Evolutionary conservation across 108 stramenopile species (phyloP), one percentile per base, ranked within the genome.

Genomic region (Epithemia pelagica): DNA sequence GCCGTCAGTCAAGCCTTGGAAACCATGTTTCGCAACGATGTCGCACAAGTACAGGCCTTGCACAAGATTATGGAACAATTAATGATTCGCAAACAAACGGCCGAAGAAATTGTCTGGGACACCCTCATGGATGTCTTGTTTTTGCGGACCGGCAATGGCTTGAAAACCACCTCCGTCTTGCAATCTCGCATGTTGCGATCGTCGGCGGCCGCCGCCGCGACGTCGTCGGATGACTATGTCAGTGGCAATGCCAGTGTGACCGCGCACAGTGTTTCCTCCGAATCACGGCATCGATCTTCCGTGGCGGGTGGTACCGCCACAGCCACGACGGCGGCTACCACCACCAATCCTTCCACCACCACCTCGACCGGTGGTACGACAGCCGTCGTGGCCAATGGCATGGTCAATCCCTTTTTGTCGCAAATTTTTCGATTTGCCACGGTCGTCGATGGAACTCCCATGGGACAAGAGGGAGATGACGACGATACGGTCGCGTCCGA

Each of bases 101-200:
- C 88, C 0, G 91, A 89, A 73, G 88, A 92, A 67, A 83, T 92
- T 46, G 66, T 92, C 30, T 92, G 91, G 91, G 88, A 86, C 19
- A 83, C 83, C 10, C 60, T 89, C 5, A 58, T 63, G 61, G 88
- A 89, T 73, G 82, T 92, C 10, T n/a, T 92, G n/a, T 92, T 85
- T 62, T 67, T 89, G 27, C 74, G 84, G 0, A 85, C 77, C 0
- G 84, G 78, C 1, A 85, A 85, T 71, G 79, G 74, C 26, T 56
- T 55, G 27, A 54, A 2, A 20, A 30, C 26, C 21, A 7, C 7
- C 21, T 27, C 21, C 26, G 28, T 25, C n/a, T 21, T 24, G 37
- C 15, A 22, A 52, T n/a, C n/a, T 30, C 3, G 21, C 5, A 30
- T n/a, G 28, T 30, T 27, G 25, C 27, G n/a, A 22, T n/a, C 27